A percentile compares a stretch with the other conserved stretches of the same genome.
Evolutionary conservation across 345 rosid genomes (phyloP).

Genomic region (Rhizophora mangle): DNA sequence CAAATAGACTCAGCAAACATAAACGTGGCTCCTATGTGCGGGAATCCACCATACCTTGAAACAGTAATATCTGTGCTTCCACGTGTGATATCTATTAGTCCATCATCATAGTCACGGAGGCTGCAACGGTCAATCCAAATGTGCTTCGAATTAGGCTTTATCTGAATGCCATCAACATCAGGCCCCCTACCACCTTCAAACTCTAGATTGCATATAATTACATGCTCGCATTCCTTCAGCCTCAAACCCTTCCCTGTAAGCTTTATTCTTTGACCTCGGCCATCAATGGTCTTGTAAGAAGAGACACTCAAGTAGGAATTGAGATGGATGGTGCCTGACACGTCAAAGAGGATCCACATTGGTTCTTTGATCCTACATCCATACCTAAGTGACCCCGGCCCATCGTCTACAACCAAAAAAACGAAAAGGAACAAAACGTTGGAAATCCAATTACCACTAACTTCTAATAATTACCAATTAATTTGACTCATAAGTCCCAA

Average conservation of each 20-base stretch:
- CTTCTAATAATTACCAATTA: too few species aligned
- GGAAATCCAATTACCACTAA: too few species aligned
- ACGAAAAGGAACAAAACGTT: neutral
- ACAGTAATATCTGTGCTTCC: constrained; percentile 88
- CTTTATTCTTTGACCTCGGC: constrained; percentile 81
- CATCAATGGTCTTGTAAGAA: constrained; percentile 93
- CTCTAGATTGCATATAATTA: constrained; percentile 79
- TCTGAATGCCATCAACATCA: constrained; percentile 91
- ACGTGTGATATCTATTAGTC: constrained; percentile 89
- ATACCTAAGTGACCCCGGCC: constrained; percentile 79
- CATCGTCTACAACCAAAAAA: constrained; percentile 60
- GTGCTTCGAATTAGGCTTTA: constrained; percentile 82
- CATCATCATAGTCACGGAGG: constrained; percentile 83
- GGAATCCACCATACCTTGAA: constrained; percentile 53
- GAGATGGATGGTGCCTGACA: constrained; percentile 75
- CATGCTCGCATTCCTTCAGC: constrained; percentile 80
- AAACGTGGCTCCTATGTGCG: neutral
- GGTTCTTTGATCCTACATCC: constrained; percentile 79
- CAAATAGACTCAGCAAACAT: neutral
- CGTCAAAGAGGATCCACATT: constrained; percentile 81
- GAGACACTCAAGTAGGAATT: constrained; percentile 59
- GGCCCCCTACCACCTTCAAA: constrained; percentile 84
- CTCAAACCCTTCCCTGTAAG: constrained; percentile 87
- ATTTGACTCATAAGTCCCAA: too few species aligned
- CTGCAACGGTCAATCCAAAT: constrained; percentile 94